Conservation (phyloP, 2,329 filamentous ascomycete genomes). For the Colletotrichum viniferum region DNA sequence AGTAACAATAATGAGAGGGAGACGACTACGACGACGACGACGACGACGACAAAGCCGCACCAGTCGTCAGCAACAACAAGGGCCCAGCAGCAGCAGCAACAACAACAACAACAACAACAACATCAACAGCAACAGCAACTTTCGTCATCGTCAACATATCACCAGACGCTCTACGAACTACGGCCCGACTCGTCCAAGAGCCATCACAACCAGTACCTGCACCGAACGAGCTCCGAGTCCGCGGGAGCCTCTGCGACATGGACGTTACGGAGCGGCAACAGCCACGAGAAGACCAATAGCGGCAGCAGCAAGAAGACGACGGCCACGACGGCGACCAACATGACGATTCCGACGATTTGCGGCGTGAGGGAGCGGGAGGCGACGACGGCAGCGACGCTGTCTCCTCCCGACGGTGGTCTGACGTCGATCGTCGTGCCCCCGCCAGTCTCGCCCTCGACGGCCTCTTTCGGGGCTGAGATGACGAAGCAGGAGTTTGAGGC, state of each 20-base stretch:
- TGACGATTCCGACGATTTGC: not conserved
- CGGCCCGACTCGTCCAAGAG: constrained; percentile 14
- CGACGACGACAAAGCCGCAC: not conserved
- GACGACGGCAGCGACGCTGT: not conserved
- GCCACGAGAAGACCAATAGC: constrained; percentile 14
- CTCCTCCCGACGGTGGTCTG: not conserved
- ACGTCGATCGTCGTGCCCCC: not conserved
- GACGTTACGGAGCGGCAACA: not conserved
- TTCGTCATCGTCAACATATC: constrained; percentile 6
- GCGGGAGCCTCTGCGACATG: not conserved
- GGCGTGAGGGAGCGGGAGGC: not conserved
- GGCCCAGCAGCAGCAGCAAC: not conserved
- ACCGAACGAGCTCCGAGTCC: not conserved
- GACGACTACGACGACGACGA: not conserved
- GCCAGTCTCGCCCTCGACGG: constrained; percentile 23
- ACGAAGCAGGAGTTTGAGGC: constrained; percentile 51
- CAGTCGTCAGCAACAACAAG: not conserved
- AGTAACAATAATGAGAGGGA: not conserved
- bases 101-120: not conserved
- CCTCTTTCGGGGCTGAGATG: constrained; percentile 26
- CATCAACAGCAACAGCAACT: not conserved
- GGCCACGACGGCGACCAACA: not conserved
- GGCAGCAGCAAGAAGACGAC: constrained; percentile 4
- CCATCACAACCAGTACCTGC: not conserved
- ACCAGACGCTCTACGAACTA: not conserved